Conservation (phyloP, 331 rosid genomes). For the Pyracantha coccinea region DNA sequence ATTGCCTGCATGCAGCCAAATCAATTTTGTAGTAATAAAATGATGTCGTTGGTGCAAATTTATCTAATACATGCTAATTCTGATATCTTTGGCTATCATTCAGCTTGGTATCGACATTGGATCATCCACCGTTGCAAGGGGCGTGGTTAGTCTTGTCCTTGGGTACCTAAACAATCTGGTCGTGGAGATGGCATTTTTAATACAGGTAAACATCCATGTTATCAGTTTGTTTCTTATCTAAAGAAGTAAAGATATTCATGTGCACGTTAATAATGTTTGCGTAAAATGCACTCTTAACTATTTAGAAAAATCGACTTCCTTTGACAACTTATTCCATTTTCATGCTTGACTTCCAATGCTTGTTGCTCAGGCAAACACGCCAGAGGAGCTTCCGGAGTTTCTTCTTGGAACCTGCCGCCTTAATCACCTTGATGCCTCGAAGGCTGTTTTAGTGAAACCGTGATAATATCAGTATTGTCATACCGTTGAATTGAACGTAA, state of each 20-base stretch:
- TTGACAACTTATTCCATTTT: not conserved
- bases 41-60: not conserved
- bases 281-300: not conserved
- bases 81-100: not conserved
- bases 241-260: not conserved
- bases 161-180: slow-evolving; percentile 40
- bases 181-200: slow-evolving; percentile 38
- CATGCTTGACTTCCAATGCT: not conserved
- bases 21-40: not conserved
- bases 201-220: slow-evolving; percentile 23
- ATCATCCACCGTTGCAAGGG: slow-evolving; percentile 42
- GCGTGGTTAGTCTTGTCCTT: slow-evolving; percentile 34
- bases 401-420: slow-evolving; percentile 42
- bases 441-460: slow-evolving; percentile 21
- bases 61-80: not conserved
- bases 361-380: slow-evolving; percentile 27
- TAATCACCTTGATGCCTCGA: slow-evolving; percentile 36
- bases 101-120: slow-evolving; percentile 43
- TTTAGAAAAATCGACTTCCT: not conserved
- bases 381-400: slow-evolving; percentile 40
- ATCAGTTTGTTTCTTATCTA: not conserved
- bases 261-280: not conserved
- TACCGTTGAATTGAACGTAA: not conserved
- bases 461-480: slow-evolving; percentile 3
- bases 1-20: not conserved